A percentile compares a stretch with the other conserved stretches of the same genome.
Conservation (phyloP, 1,139 yeast species). For the Zygoascus sp. region DNA sequence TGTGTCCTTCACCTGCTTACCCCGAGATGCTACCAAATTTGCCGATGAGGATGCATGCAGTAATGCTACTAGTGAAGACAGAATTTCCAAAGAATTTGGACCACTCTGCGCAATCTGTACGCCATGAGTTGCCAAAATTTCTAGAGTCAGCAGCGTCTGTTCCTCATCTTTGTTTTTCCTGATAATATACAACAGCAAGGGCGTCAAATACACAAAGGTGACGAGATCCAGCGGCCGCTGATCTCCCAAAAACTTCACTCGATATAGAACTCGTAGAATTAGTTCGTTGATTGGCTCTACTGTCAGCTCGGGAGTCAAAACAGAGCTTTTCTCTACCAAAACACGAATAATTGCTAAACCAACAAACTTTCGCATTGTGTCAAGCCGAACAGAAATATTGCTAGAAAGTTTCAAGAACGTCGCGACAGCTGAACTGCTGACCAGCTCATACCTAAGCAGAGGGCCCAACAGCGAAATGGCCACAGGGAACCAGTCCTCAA, state of each 20-base stretch:
- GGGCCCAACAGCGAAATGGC: constrained; percentile 45
- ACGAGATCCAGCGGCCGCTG: constrained; percentile 65
- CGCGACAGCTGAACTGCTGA: constrained; percentile 32
- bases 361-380: constrained; percentile 44
- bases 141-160: constrained; percentile 71
- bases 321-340: not conserved
- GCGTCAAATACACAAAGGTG: constrained; percentile 68
- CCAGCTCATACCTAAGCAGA: constrained; percentile 29
- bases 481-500: constrained; percentile 64
- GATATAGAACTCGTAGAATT: constrained; percentile 63
- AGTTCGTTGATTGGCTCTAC: constrained; percentile 53
- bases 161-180: constrained; percentile 57
- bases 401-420: constrained; percentile 32
- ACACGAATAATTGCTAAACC: constrained; percentile 69
- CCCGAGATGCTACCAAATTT: constrained; percentile 64
- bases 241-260: constrained; percentile 69
- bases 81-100: constrained; percentile 61
- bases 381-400: constrained; percentile 45
- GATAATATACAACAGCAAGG: constrained; percentile 56
- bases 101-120: constrained; percentile 62
- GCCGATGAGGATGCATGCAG: constrained; percentile 8
- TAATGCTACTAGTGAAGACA: constrained; percentile 59
- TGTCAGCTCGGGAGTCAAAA: constrained; percentile 28
- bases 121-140: constrained; percentile 70
- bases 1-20: constrained; percentile 79